phyloP scores from a whole-genome alignment of 2,329 filamentous ascomycete genomes.

The Leptographium wingfieldii region DNA sequence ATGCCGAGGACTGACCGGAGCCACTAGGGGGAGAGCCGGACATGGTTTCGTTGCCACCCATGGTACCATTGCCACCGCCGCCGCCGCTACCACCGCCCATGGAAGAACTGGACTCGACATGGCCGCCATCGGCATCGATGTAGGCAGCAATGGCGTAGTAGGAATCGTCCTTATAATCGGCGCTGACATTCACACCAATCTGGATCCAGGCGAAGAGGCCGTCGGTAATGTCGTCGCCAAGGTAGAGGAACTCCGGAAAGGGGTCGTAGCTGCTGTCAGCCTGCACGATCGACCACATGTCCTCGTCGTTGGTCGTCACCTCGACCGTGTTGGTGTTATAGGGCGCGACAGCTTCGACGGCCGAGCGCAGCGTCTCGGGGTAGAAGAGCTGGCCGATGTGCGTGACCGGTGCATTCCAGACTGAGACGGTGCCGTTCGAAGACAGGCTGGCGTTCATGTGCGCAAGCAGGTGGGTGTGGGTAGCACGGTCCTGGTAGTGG shows the following conservation, averaged over 20 bases:
- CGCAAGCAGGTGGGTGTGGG: conserved; percentile 23
- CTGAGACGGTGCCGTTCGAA: conserved; percentile 36
- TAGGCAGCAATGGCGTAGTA: conserved; percentile 24
- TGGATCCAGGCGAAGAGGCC: conserved; percentile 39
- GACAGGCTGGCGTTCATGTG: conserved; percentile 20
- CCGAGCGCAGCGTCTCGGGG: conserved; percentile 37
- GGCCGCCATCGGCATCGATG: conserved; percentile 2
- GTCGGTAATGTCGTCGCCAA: conserved; percentile 37
- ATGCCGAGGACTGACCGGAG: background rate
- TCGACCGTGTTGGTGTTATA: conserved; percentile 28
- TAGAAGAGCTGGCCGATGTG: conserved; percentile 51
- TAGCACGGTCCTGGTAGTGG: conserved; percentile 28
- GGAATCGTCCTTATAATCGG: conserved; percentile 31
- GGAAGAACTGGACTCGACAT: conserved; percentile 1
- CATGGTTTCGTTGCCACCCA: background rate
- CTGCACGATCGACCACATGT: conserved; percentile 28
- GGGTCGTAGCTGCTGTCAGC: conserved; percentile 25
- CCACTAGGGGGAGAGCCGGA: background rate
- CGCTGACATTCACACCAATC: conserved; percentile 30
- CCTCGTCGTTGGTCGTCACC: conserved; percentile 32
- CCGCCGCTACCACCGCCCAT: conserved; percentile 4
- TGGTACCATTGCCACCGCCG: background rate
- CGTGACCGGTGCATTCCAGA: conserved; percentile 28
- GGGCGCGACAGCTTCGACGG: conserved; percentile 33
- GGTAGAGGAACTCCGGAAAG: conserved; percentile 40